Conservation (phyloP, 23 red algal genomes). For the Agarophyton chilense region DNA sequence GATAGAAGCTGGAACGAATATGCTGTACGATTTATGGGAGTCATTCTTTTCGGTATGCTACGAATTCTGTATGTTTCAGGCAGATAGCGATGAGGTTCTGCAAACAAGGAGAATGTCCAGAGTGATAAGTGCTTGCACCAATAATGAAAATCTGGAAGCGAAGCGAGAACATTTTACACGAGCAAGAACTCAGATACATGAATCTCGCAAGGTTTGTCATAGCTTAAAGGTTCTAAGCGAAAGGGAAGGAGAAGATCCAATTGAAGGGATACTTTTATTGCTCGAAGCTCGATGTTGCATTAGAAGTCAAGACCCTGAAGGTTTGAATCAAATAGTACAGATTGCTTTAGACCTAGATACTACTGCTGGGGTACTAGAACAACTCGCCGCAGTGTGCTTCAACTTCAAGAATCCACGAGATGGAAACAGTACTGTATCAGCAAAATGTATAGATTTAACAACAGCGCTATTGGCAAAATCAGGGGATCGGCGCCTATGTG, state of each 20-base stretch:
- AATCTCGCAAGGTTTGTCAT: slow-evolving; percentile 33
- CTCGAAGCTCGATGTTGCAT: slow-evolving; percentile 63
- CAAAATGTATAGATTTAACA: slow-evolving; percentile 38
- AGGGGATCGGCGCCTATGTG: slow-evolving; percentile 32
- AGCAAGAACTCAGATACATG: slow-evolving; percentile 31
- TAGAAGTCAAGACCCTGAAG: slow-evolving; percentile 23
- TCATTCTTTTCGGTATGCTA: slow-evolving; percentile 63
- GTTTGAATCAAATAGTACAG: slow-evolving; percentile 33
- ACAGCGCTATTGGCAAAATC: slow-evolving; percentile 40
- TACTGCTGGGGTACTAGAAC: slow-evolving; percentile 32
- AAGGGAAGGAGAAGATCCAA: slow-evolving; percentile 19
- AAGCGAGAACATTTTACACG: background rate
- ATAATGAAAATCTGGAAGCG: slow-evolving; percentile 58
- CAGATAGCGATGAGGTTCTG: background rate
- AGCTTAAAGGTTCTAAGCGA: background rate
- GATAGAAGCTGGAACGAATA: slow-evolving; percentile 25
- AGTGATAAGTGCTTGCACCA: slow-evolving; percentile 59
- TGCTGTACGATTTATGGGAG: slow-evolving; percentile 23
- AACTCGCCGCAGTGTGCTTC: slow-evolving; percentile 57
- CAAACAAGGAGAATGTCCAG: slow-evolving; percentile 61
- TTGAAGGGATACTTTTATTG: slow-evolving; percentile 48
- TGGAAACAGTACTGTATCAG: background rate
- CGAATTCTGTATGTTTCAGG: slow-evolving; percentile 18
- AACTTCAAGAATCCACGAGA: background rate
- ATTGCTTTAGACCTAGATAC: background rate